Evolutionary conservation across 2,329 filamentous ascomycete genomes (phyloP).

Genomic region (Colletotrichum sansevieriae): DNA sequence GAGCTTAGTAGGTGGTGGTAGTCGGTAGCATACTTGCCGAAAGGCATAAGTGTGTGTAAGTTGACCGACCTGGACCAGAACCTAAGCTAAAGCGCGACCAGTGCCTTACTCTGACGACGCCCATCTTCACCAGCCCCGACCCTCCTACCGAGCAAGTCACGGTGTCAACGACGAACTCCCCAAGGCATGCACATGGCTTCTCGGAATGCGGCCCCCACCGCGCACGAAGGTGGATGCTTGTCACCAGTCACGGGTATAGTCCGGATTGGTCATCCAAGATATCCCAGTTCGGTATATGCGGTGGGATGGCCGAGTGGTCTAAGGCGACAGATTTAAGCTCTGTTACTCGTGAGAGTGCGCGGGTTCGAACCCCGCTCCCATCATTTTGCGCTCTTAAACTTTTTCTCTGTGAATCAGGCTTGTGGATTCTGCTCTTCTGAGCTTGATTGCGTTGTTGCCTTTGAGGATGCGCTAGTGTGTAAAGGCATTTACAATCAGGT

Average conservation of each 20-base stretch:
- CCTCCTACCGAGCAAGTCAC: background rate
- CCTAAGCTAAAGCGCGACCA: no score
- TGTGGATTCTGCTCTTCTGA: background rate
- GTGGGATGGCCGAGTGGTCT: conserved; percentile 42
- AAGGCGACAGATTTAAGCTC: conserved; percentile 42
- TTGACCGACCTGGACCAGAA: background rate
- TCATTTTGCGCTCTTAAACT: background rate
- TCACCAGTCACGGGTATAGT: background rate
- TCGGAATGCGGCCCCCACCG: background rate
- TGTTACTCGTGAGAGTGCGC: conserved; percentile 40
- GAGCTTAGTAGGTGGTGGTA: background rate
- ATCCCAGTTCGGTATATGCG: conserved; percentile 8
- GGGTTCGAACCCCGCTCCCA: conserved; percentile 41
- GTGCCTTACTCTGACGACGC: no score
- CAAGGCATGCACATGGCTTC: background rate
- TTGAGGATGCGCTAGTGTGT: background rate
- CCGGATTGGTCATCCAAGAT: background rate
- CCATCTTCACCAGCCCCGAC: no score
- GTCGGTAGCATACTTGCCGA: no score
- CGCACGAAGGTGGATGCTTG: background rate
- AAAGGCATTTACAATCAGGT: background rate
- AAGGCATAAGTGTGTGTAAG: no score
- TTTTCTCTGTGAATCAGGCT: background rate
- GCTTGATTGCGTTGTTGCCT: background rate
- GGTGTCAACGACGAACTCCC: background rate